Evolutionary conservation across 1,284 basidiomycete species (phyloP).

Genomic region (Hortiboletus rubellus): DNA sequence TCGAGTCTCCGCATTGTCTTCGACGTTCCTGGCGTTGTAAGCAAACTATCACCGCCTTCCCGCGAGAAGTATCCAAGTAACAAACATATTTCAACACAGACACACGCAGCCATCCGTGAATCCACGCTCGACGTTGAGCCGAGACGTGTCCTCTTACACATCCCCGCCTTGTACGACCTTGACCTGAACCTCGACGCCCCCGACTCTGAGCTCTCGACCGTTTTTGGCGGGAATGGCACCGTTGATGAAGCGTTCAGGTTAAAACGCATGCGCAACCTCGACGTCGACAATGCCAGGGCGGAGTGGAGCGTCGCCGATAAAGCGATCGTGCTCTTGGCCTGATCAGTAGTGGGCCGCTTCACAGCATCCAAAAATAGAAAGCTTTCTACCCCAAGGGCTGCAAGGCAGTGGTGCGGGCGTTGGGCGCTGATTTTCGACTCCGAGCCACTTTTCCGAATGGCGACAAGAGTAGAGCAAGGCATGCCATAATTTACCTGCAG

Average conservation of each 20-base stretch:
- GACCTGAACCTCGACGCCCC: slow-evolving; percentile 55
- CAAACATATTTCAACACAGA: slow-evolving; percentile 37
- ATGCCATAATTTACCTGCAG: slow-evolving; percentile 10
- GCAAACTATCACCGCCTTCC: slow-evolving; percentile 20
- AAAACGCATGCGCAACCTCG: slow-evolving; percentile 55
- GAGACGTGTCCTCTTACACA: slow-evolving; percentile 49
- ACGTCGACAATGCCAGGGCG: slow-evolving; percentile 59
- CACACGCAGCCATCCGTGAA: slow-evolving; percentile 41
- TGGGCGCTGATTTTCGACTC: not conserved
- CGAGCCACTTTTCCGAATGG: not conserved
- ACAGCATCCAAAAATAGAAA: slow-evolving; percentile 3
- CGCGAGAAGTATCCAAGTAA: slow-evolving; percentile 10
- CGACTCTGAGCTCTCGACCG: slow-evolving; percentile 48
- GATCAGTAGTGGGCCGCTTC: slow-evolving; percentile 10
- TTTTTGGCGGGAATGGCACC: slow-evolving; percentile 22
- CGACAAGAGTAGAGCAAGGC: not conserved
- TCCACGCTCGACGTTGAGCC: slow-evolving; percentile 63
- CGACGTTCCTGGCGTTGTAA: slow-evolving; percentile 54
- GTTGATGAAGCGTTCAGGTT: slow-evolving; percentile 41
- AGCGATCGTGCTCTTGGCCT: slow-evolving; percentile 44
- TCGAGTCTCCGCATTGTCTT: slow-evolving; percentile 47
- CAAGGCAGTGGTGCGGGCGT: slow-evolving; percentile 10
- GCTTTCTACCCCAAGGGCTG: not conserved
- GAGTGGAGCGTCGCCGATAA: slow-evolving; percentile 62
- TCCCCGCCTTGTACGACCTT: slow-evolving; percentile 49